phyloP scores from a whole-genome alignment of 2,329 filamentous ascomycete species.

The Diaporthe sp. region DNA sequence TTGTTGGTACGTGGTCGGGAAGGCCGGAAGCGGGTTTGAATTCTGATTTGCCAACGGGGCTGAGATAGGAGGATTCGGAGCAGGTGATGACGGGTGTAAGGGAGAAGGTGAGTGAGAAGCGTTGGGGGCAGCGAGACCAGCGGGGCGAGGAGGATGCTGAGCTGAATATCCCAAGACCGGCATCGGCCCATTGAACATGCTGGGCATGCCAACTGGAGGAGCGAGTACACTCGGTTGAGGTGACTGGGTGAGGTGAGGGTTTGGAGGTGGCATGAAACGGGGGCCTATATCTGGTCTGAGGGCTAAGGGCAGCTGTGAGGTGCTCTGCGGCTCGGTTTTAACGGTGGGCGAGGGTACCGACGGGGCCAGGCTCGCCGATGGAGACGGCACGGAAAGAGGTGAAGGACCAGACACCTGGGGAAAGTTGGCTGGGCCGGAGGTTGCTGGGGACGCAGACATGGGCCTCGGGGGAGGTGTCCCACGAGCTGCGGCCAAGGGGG shows the following conservation, averaged over 20 bases:
- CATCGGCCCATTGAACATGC: slow-evolving; percentile 44
- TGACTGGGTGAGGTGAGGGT: slow-evolving; percentile 36
- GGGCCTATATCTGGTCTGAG: slow-evolving; percentile 37
- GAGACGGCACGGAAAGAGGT: slow-evolving; percentile 17
- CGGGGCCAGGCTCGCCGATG: slow-evolving; percentile 10
- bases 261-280: slow-evolving; percentile 39
- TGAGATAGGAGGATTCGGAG: not conserved
- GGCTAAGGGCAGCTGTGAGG: slow-evolving; percentile 33
- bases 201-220: slow-evolving; percentile 42
- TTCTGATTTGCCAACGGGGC: not conserved
- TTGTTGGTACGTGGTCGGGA: slow-evolving; percentile 19
- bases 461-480: slow-evolving; percentile 26
- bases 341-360: slow-evolving; percentile 22
- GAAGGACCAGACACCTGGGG: slow-evolving; percentile 5
- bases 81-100: slow-evolving; percentile 38
- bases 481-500: slow-evolving; percentile 42
- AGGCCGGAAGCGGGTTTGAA: slow-evolving; percentile 2
- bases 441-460: slow-evolving; percentile 28
- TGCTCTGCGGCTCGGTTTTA: slow-evolving; percentile 35
- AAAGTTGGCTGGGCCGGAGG: not conserved
- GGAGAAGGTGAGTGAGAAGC: slow-evolving; percentile 43
- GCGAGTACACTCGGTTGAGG: slow-evolving; percentile 42
- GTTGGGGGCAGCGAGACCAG: slow-evolving; percentile 46
- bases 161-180: slow-evolving; percentile 44
- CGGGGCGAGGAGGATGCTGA: slow-evolving; percentile 41